Evolutionary conservation across 2,329 filamentous ascomycete species (phyloP).

Genomic region (Nemania sp.): DNA sequence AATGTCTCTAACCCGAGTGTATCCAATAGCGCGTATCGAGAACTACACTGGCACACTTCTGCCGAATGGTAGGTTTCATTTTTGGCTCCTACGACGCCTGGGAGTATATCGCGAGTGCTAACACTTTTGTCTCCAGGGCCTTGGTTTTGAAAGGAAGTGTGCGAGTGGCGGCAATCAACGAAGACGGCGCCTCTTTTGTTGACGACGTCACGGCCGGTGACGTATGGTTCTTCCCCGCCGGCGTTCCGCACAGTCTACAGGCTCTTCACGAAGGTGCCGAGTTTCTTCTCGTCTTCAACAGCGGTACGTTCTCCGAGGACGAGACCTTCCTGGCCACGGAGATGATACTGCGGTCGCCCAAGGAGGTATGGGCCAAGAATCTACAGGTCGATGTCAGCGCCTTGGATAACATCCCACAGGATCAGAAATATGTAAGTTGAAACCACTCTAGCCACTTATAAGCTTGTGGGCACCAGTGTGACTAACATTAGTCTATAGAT

Average conservation of each 20-base stretch:
- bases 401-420: slow-evolving; percentile 52
- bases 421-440: slow-evolving; percentile 49
- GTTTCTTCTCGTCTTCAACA: slow-evolving; percentile 65
- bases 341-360: slow-evolving; percentile 55
- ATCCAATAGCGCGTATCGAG: slow-evolving; percentile 54
- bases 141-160: slow-evolving; percentile 59
- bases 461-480: not conserved
- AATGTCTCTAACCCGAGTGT: not conserved
- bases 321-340: slow-evolving; percentile 62
- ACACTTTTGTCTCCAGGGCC: slow-evolving; percentile 36
- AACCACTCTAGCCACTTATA: not conserved
- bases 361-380: slow-evolving; percentile 60
- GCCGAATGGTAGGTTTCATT: slow-evolving; percentile 34
- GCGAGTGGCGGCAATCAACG: slow-evolving; percentile 56
- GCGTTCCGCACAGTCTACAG: slow-evolving; percentile 50
- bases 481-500: slow-evolving; percentile 41
- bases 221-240: slow-evolving; percentile 47
- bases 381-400: slow-evolving; percentile 52
- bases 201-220: slow-evolving; percentile 56
- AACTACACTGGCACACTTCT: slow-evolving; percentile 66
- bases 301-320: slow-evolving; percentile 62
- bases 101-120: slow-evolving; percentile 2
- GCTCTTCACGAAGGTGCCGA: slow-evolving; percentile 59
- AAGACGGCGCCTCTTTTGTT: slow-evolving; percentile 53
- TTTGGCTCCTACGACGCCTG: not conserved